Evolutionary conservation across 129 eudicot genomes (phyloP).

Genomic region (Chrysanthemum lavandulifolium): DNA sequence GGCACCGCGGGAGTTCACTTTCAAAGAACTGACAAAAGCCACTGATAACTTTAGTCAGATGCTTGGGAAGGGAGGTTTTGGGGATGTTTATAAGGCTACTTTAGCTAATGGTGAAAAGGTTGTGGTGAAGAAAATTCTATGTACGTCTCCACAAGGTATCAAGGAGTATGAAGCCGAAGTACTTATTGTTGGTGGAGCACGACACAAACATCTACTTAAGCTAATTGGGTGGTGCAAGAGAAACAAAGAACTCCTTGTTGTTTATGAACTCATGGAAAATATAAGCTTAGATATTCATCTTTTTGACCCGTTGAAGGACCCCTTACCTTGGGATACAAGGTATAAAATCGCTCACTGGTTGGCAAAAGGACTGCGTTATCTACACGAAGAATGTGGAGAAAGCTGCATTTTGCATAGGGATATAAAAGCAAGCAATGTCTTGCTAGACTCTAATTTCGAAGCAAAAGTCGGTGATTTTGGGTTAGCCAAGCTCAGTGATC

Average conservation of each 20-base stretch:
- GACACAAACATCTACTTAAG: background rate
- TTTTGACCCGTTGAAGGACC: background rate
- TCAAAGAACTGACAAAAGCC: background rate
- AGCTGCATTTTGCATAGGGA: background rate
- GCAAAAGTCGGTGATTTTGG: background rate
- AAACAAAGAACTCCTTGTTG: background rate
- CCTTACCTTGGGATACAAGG: background rate
- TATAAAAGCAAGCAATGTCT: background rate
- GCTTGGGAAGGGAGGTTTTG: background rate
- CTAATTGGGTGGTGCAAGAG: background rate
- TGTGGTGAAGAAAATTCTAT: background rate
- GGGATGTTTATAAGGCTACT: background rate
- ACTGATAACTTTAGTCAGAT: background rate
- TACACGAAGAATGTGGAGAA: background rate
- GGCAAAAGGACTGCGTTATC: background rate
- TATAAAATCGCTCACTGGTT: background rate
- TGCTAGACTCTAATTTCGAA: background rate
- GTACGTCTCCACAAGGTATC: background rate
- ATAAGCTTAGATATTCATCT: background rate
- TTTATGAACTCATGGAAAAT: background rate
- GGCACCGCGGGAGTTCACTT: background rate
- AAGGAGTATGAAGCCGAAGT: background rate
- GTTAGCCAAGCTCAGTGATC: background rate
- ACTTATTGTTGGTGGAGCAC: background rate
- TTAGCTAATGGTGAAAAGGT: background rate